Base-by-base conservation (phyloP, 2,329 filamentous ascomycete genomes). In the Aspergillus eucalypticola region DNA sequence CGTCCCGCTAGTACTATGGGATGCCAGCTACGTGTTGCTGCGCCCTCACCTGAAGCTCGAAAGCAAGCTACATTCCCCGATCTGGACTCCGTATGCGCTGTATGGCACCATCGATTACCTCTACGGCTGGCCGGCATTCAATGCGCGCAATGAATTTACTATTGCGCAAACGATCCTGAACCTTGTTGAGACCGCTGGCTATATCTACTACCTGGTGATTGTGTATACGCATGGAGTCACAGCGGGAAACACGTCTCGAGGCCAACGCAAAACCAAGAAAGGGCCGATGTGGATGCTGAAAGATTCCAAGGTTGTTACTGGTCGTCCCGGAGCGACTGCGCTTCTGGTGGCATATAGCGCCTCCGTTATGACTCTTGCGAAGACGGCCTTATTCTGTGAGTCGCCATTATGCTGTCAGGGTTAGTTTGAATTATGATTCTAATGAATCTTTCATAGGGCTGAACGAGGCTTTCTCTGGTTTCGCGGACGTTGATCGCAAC, bases 1-100 rank as follows among this genome's bases (percentile, higher is more conserved):
- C 19, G 78, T 95, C 15, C 91, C 90, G 1, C 83, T 96, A 61
- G 91, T 96, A 52, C 71, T 86, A 54, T 96, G 92, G 92, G 92
- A 96, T 78, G 85, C 85, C 29, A 80, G 81, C 60, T 96, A 96
- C 79, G 86, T 96, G 41, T 81, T 96, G 50, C 79, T 90, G 56
- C 90, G 92, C 19, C 92, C 92, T 29, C 85, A 88, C 75, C 90
- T 87, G 59, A 95, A 96, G 90, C 86, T 88, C 0, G 90, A 91
- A 66, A 92, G 92, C 15, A 77, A 76, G 50, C 79, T 89, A 55
- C 90, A 96, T 78, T 83, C 79, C 67, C 90, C 90, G 1, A 69
- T 96, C 44, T 96, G 86, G 84, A 79, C 78, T 29, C 91, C 90
- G 0, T 96, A 96, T 78, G 86, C 84, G 70, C 85, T 96, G 1